Percentiles rank a stretch among this genome's conserved stretches.
phyloP scores from a whole-genome alignment of 202 grass and related monocot genomes.

The Panicum hallii region DNA sequence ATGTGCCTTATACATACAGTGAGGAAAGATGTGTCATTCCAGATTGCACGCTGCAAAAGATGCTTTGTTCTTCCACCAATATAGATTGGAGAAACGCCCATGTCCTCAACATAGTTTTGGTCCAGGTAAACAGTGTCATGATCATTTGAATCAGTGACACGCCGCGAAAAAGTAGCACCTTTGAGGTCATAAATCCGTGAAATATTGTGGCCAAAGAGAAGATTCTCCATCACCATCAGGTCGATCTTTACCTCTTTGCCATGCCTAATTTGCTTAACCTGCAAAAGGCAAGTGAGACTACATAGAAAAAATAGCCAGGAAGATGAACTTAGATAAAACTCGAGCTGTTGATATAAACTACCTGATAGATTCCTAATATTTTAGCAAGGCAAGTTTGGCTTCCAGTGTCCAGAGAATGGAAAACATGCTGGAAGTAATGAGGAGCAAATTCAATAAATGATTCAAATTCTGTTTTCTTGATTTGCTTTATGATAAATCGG shows the following conservation, averaged over 20 bases:
- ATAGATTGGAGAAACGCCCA: slow-evolving; percentile 88
- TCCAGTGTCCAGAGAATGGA: slow-evolving; percentile 76
- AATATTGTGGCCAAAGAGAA: slow-evolving; percentile 86
- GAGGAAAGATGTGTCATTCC: slow-evolving; percentile 97
- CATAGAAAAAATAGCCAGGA: slow-evolving; percentile 36
- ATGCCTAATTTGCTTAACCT: slow-evolving; percentile 85
- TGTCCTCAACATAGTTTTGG: slow-evolving; percentile 93
- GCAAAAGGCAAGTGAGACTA: slow-evolving; percentile 34
- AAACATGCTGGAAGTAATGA: slow-evolving; percentile 91
- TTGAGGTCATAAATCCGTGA: slow-evolving; percentile 94
- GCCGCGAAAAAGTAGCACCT: slow-evolving; percentile 72
- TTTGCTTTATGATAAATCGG: slow-evolving; percentile 97
- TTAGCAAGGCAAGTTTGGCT: slow-evolving; percentile 96
- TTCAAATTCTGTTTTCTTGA: slow-evolving; percentile 95
- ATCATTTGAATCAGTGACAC: slow-evolving; percentile 56
- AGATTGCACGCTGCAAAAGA: slow-evolving; percentile 94
- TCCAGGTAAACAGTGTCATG: slow-evolving; percentile 79
- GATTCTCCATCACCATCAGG: slow-evolving; percentile 99
- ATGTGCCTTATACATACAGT: slow-evolving; percentile 73
- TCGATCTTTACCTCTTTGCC: slow-evolving; percentile 87
- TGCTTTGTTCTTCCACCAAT: slow-evolving; percentile 93
- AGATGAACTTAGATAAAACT: slow-evolving; percentile 34
- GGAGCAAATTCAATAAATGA: slow-evolving; percentile 88
- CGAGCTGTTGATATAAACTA: slow-evolving; percentile 45
- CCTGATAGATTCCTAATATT: slow-evolving; percentile 97